A percentile compares a stretch with the other conserved stretches of the same genome.
These are phyloP conservation scores for Saccharomyces hybrid DNA, from an alignment of 1,139 yeast species.

Conservation along the genomic window DNA sequence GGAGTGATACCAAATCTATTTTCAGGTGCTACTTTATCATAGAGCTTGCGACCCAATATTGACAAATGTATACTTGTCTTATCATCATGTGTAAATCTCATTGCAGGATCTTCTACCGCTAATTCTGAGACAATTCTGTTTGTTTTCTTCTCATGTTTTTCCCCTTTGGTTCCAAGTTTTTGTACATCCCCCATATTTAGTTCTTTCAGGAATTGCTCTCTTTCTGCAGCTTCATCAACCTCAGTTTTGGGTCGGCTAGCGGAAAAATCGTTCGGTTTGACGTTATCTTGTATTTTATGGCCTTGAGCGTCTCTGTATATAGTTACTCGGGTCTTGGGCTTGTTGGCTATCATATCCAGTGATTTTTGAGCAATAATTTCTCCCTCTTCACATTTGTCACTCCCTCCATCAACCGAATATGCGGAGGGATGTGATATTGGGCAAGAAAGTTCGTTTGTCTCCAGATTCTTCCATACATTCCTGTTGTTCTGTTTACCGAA, in stretches of 20 bases:
- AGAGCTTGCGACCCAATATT: slow-evolving; percentile 43
- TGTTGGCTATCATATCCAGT: slow-evolving; percentile 5
- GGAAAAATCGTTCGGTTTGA: slow-evolving; percentile 24
- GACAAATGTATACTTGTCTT: slow-evolving; percentile 7
- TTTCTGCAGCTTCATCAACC: slow-evolving; percentile 29
- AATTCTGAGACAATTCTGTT: not conserved
- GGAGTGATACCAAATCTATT: slow-evolving; percentile 75
- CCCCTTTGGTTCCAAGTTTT: slow-evolving; percentile 10
- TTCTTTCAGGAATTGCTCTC: slow-evolving; percentile 31
- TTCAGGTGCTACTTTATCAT: slow-evolving; percentile 46
- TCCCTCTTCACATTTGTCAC: not conserved
- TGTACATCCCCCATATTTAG: slow-evolving; percentile 44
- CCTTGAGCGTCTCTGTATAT: slow-evolving; percentile 59
- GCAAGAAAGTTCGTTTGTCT: slow-evolving; percentile 16
- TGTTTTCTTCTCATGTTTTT: not conserved
- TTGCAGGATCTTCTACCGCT: slow-evolving; percentile 60
- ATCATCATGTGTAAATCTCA: slow-evolving; percentile 34
- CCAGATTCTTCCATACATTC: slow-evolving; percentile 21
- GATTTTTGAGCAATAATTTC: not conserved
- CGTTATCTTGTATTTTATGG: slow-evolving; percentile 39
- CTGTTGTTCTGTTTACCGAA: slow-evolving; percentile 8
- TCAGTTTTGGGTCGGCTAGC: slow-evolving; percentile 20
- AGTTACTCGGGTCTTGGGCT: slow-evolving; percentile 27
- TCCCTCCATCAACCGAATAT: not conserved
- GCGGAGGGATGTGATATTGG: not conserved